These are phyloP conservation scores for Gracilariopsis chorda DNA, from an alignment of 23 red algal species.

Conservation along the genomic window DNA sequence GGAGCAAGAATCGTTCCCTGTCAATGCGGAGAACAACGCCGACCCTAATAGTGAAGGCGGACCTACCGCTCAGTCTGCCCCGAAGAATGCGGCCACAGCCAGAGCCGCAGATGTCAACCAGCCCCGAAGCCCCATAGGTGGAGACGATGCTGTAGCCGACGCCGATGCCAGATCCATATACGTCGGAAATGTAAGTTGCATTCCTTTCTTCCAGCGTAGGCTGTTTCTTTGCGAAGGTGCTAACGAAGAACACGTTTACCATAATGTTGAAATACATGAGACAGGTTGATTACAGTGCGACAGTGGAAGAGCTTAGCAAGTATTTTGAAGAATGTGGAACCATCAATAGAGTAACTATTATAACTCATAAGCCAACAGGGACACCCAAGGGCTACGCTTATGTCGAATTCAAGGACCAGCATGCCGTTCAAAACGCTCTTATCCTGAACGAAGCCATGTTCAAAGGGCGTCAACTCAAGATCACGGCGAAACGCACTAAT, in stretches of 20 bases:
- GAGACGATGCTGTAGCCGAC: slow-evolving; percentile 50
- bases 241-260: not conserved
- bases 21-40: slow-evolving; percentile 41
- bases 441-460: slow-evolving; percentile 89
- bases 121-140: not conserved
- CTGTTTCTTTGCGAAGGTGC: not conserved
- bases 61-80: not conserved
- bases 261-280: not conserved
- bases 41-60: slow-evolving; percentile 6
- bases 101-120: not conserved
- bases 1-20: slow-evolving; percentile 67
- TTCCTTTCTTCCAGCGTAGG: not conserved
- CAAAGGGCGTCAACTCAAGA: slow-evolving; percentile 72
- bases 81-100: not conserved
- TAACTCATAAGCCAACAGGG: slow-evolving; percentile 71
- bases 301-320: slow-evolving; percentile 72
- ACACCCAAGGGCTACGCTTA: slow-evolving; percentile 85
- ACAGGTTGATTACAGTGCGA: slow-evolving; percentile 74
- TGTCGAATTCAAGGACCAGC: slow-evolving; percentile 80
- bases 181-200: slow-evolving; percentile 78
- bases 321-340: slow-evolving; percentile 89
- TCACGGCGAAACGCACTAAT: slow-evolving; percentile 49
- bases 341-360: slow-evolving; percentile 87
- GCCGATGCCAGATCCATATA: slow-evolving; percentile 80
- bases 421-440: slow-evolving; percentile 80